Evolutionary conservation across 306 rosid genomes (phyloP), one percentile per base, ranked within the genome.

Genomic region (Myrica gale): DNA sequence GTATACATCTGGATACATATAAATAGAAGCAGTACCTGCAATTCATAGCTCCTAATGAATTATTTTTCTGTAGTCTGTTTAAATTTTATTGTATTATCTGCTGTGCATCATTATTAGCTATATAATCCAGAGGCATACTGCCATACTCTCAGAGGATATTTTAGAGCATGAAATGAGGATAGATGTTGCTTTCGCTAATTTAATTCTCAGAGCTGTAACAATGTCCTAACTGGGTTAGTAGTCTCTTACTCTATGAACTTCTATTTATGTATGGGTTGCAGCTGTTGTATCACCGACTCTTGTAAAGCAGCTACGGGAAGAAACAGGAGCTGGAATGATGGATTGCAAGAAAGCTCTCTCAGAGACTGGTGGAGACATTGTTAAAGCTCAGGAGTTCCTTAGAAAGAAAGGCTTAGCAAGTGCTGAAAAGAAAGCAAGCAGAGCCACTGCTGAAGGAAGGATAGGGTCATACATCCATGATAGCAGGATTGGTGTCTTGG

Each of bases 321-420:
- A 96, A 78, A 90, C 97, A 5, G 99, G 99, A 74, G 99, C 99
- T 55, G 98, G 99, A 86, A 96, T 96, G 99, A 96, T 96, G 99
- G 98, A 96, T 79, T 96, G 99, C 93, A 96, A 96, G 84, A 92
- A 86, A 1, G 96, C 98, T 45, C 83, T 96, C 51, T 76, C 92
- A 0, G 98, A 92, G 85, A 87, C 91, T 47, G 96, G 83, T 47
- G 96, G 98, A 12, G 96, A 91, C 86, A 83, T 90, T 75, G 74
- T 74, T 51, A 88, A 90, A 84, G 98, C 99, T 81, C 96, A 79
- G 79, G 99, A 92, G 73, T 85, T 85, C 79, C 99, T 96, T 26
- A 82, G 99, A 56, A 90, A 88, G 72, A 96, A 96, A 88, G 99
- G 99, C 73, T 85, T 96, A 76, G 91, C 98, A 21, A 92, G 99